Base-by-base conservation (phyloP, 306 rosid species). In the Cyclanthera cordifolia region DNA sequence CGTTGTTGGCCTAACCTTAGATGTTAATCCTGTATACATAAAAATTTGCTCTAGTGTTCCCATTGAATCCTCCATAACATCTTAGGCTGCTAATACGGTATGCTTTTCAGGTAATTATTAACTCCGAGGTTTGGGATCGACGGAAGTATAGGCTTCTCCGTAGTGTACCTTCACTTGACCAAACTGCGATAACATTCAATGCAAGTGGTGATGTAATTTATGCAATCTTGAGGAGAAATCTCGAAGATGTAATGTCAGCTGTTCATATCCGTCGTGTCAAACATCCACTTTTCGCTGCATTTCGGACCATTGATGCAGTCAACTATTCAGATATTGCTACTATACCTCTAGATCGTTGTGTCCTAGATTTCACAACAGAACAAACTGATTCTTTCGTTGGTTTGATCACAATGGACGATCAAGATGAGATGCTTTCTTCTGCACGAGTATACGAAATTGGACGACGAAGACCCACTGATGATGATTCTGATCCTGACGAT, bases 91-190 rank as follows among this genome's bases (percentile, higher is more conserved):
- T 69, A 2, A 16, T 69, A 2, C 8, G 54, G 2, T 45, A 34
- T 46, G 69, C 67, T 5, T n/a, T n/a, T 53, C 78, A 94, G 99
- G 96, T 90, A 48, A 94, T 94, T 77, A 90, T 94, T 78, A 94
- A 94, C 82, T 94, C 97, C 0, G 99, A 94, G 82, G 99, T 94
- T 61, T 94, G 99, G 99, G 99, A 89, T 93, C 83, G 88, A 53
- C 90, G 99, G 61, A 94, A 90, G 76, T 86, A 83, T 50, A 85
- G 94, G 73, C 87, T 94, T 71, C 82, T 90, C 24, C 95, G 99
- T 0, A 90, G 95, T 64, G 97, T 94, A 39, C 96, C 97, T 79
- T 94, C 99, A 5, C 83, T 94, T 19, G 97, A 94, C 80, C 99
- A 94, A 70, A 94, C 97, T 24, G 27, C 88, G 34, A 83, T 94